These are phyloP conservation scores for Aspergillus japonicus DNA, from an alignment of 2,329 filamentous ascomycete species.

Conservation along the genomic window DNA sequence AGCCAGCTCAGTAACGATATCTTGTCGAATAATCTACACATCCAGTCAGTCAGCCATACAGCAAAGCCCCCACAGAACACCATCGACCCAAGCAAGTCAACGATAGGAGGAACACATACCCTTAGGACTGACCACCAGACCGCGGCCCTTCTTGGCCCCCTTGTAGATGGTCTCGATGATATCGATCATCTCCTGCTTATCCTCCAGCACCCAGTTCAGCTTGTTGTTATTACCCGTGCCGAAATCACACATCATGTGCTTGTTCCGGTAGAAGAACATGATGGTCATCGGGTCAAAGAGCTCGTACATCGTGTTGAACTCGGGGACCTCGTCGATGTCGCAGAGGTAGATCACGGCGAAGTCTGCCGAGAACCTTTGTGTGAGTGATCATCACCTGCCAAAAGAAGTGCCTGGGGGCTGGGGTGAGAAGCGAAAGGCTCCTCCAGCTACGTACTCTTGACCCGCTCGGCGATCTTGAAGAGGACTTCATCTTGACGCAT, in stretches of 20 bases:
- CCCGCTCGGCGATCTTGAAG: constrained; percentile 86
- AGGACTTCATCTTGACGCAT: constrained; percentile 90
- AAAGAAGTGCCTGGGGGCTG: too few relatives aligned
- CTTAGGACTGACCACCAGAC: constrained; percentile 95
- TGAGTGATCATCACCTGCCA: not conserved
- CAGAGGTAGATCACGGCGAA: constrained; percentile 76
- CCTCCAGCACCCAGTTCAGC: constrained; percentile 91
- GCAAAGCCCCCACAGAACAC: not conserved
- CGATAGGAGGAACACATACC: constrained; percentile 47
- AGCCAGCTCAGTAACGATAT: constrained; percentile 59
- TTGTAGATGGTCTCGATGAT: constrained; percentile 98
- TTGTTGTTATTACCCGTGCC: constrained; percentile 99
- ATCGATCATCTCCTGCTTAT: constrained; percentile 98
- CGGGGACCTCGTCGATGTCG: constrained; percentile 85
- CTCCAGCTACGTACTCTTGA: constrained; percentile 61
- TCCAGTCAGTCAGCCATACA: constrained; percentile 6
- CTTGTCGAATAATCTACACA: constrained; percentile 61
- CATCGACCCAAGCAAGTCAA: too few relatives aligned
- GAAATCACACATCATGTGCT: constrained; percentile 91
- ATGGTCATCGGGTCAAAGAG: constrained; percentile 86
- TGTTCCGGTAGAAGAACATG: constrained; percentile 70
- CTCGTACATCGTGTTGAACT: constrained; percentile 96
- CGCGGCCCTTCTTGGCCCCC: constrained; percentile 96
- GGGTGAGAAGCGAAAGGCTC: not conserved
- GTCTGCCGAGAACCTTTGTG: constrained; percentile 20